Conservation (phyloP, 345 rosid genomes). For the Erodium maritimum region DNA sequence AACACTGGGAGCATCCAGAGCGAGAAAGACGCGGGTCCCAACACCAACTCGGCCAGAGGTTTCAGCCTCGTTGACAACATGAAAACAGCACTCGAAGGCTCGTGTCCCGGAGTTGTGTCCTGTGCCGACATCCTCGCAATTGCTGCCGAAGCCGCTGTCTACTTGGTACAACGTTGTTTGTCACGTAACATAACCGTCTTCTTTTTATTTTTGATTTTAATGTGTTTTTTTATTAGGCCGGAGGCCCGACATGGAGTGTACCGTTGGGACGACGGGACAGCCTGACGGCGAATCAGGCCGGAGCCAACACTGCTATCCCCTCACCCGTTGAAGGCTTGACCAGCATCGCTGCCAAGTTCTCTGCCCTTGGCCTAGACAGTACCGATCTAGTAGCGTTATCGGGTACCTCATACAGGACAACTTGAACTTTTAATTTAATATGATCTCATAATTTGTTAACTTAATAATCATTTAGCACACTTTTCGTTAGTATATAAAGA, state of each 20-base stretch:
- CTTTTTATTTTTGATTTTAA: too few species aligned
- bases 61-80: constrained; percentile 56
- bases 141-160: constrained; percentile 48
- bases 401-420: constrained; percentile 20
- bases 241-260: constrained; percentile 68
- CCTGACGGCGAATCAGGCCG: constrained; percentile 33
- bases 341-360: constrained; percentile 36
- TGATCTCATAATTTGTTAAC: too few species aligned
- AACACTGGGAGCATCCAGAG: constrained; percentile 33
- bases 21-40: constrained; percentile 47
- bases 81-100: constrained; percentile 47
- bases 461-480: too few species aligned
- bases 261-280: constrained; percentile 66
- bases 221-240: constrained; percentile 29
- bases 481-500: background rate
- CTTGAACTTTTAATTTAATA: too few species aligned
- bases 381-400: constrained; percentile 64
- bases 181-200: too few species aligned
- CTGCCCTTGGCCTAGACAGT: constrained; percentile 46
- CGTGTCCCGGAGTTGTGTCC: constrained; percentile 64
- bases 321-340: constrained; percentile 33
- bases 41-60: constrained; percentile 44
- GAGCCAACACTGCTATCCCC: constrained; percentile 45
- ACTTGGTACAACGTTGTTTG: constrained; percentile 25
- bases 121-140: constrained; percentile 70